phyloP scores from a whole-genome alignment of 805 yeast species.

The Pichia ethanolica region DNA sequence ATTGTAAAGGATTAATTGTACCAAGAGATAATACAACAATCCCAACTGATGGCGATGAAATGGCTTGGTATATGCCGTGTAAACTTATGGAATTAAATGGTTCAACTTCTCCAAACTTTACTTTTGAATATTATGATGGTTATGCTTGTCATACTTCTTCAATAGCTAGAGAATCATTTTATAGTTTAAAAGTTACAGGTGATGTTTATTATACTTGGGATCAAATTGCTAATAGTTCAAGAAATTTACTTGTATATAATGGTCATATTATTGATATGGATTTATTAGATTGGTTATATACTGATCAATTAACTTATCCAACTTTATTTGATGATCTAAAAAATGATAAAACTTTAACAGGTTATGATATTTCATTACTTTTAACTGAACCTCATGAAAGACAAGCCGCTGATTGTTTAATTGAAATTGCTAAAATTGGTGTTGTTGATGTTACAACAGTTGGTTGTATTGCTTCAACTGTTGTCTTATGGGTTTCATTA shows the following conservation, averaged over 20 bases:
- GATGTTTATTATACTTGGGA: constrained; percentile 90
- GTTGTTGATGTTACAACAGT: constrained; percentile 80
- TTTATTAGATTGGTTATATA: constrained; percentile 66
- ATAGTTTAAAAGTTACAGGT: constrained; percentile 50
- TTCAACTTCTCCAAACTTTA: constrained; percentile 55
- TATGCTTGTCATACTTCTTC: constrained; percentile 87
- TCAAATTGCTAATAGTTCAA: constrained; percentile 56
- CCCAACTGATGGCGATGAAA: constrained; percentile 49
- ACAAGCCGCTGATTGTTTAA: constrained; percentile 69
- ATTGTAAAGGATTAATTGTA: constrained; percentile 70
- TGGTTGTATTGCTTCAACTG: constrained; percentile 88
- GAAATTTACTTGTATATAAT: constrained; percentile 80
- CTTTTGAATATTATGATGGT: constrained; percentile 63
- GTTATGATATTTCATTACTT: constrained; percentile 75
- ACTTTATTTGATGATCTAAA: constrained; percentile 57
- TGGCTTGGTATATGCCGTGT: constrained; percentile 98
- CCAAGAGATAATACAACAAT: constrained; percentile 66
- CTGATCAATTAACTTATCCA: constrained; percentile 67
- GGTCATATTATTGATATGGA: constrained; percentile 84
- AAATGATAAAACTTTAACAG: constrained; percentile 47
- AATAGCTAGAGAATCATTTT: constrained; percentile 62
- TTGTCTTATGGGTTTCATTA: constrained; percentile 74
- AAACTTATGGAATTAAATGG: constrained; percentile 64
- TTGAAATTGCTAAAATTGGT: constrained; percentile 85
- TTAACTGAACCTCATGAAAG: constrained; percentile 61